Base-by-base conservation (phyloP, 306 rosid species). In the Acmispon strigosus region DNA sequence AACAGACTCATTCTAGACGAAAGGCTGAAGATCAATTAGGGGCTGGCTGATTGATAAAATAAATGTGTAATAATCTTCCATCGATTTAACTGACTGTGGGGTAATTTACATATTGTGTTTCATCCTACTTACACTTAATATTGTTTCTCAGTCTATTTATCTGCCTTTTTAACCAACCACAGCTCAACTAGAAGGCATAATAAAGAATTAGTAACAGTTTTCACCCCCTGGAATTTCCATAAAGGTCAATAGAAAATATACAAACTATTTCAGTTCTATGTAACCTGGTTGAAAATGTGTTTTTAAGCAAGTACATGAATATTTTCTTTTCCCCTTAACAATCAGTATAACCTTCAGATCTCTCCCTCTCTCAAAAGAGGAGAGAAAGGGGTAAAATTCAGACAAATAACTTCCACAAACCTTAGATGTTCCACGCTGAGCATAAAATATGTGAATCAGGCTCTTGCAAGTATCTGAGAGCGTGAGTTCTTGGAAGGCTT, bases 391-490 rank as follows among this genome's bases (percentile, higher is more conserved):
- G 24, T 27, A 59, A 70, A 62, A 54, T 37, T 57, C 60, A 66
- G 27, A 48, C 7, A 58, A 22, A 20, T 59, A 15, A 57, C 62
- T 58, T 20, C 24, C 15, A 76, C 95, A 78, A 77, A 94, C 97
- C 99, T 89, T 94, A 14, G 97, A 66, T 14, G 96, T 89, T 83
- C 97, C 94, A 65, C 96, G 91, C 74, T 84, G 95, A 62, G 99
- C 69, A 57, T 87, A 94, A 82, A 94, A 94, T 67, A 94, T 15
- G 50, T 94, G 90, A 78, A 94, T 43, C 78, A 94, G 87, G 85
- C 97, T 82, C 83, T 87, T 91, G 84, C 83, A 66, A 69, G 88
- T 85, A 64, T 89, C 95, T 8, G 97, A 81, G 36, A 22, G 85
- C 29, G 75, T 61, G 59, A 89, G 86, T 54, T 17, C 86, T 59